Percentiles rank a stretch among this genome's conserved stretches.
phyloP scores from a whole-genome alignment of 2,329 filamentous ascomycete species.

The Botryotinia narcissicola region DNA sequence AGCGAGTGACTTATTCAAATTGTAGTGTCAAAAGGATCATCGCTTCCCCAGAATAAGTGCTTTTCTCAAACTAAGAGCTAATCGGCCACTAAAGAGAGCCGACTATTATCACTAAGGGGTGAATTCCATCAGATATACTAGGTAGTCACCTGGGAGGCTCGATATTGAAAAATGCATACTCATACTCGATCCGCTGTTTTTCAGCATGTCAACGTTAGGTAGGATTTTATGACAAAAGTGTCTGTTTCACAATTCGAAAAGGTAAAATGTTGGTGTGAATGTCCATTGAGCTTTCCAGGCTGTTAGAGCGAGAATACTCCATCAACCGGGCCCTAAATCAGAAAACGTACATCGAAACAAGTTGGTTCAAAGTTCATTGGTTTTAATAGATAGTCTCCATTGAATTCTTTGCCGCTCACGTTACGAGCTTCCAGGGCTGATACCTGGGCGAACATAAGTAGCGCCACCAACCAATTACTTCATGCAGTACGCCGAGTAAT shows the following conservation, averaged over 20 bases:
- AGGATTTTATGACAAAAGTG: neutral
- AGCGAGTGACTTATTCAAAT: neutral
- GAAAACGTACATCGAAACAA: neutral
- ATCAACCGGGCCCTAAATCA: neutral
- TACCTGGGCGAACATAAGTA: neutral
- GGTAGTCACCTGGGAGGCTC: neutral
- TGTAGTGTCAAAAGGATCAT: neutral
- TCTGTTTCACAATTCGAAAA: neutral
- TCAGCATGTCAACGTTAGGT: too few relatives aligned
- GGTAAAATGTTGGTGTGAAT: neutral
- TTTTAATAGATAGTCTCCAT: neutral
- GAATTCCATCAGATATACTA: neutral
- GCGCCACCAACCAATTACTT: neutral
- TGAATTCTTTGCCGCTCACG: neutral
- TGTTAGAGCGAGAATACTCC: neutral
- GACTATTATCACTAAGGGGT: neutral
- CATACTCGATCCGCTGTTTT: too few relatives aligned
- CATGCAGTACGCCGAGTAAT: slow-evolving; percentile 5
- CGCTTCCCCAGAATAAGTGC: neutral
- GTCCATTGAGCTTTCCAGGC: neutral
- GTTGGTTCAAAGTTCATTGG: neutral
- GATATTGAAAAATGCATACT: too few relatives aligned
- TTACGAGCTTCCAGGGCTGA: neutral
- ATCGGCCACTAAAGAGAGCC: neutral
- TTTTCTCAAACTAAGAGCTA: neutral